phyloP scores from a whole-genome alignment of 768 basidiomycete genomes.

The Auriscalpium orientale region DNA sequence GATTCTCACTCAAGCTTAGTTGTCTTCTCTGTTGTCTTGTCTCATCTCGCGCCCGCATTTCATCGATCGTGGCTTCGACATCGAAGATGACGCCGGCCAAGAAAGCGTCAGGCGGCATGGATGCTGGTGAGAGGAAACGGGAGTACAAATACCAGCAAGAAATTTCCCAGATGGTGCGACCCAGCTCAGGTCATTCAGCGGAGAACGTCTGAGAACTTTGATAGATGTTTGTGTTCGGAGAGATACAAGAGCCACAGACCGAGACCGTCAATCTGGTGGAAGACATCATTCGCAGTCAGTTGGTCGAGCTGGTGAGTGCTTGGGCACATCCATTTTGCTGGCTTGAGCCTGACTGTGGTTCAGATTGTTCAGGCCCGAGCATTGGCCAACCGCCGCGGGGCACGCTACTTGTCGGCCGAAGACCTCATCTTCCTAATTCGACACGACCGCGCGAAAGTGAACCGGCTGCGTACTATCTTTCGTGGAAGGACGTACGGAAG shows the following conservation, averaged over 20 bases:
- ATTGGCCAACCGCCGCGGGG: slow-evolving; percentile 73
- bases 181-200: background rate
- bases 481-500: slow-evolving; percentile 96
- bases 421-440: slow-evolving; percentile 96
- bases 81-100: slow-evolving; percentile 13
- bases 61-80: no score
- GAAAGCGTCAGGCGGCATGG: slow-evolving; percentile 1
- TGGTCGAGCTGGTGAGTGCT: slow-evolving; percentile 74
- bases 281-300: slow-evolving; percentile 84
- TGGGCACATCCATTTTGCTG: background rate
- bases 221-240: slow-evolving; percentile 96
- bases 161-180: slow-evolving; percentile 84
- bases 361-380: slow-evolving; percentile 88
- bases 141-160: slow-evolving; percentile 90
- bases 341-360: slow-evolving; percentile 3
- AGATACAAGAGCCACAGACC: slow-evolving; percentile 81
- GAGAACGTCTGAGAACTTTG: background rate
- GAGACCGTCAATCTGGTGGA: slow-evolving; percentile 93
- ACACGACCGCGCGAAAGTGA: slow-evolving; percentile 90
- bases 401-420: slow-evolving; percentile 83
- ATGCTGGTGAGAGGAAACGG: slow-evolving; percentile 20
- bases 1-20: no score
- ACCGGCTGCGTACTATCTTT: slow-evolving; percentile 88
- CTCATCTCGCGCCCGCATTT: no score
- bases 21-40: no score